Evolutionary conservation across 2,329 filamentous ascomycete species (phyloP).

Genomic region (Penicillium vulpinum): DNA sequence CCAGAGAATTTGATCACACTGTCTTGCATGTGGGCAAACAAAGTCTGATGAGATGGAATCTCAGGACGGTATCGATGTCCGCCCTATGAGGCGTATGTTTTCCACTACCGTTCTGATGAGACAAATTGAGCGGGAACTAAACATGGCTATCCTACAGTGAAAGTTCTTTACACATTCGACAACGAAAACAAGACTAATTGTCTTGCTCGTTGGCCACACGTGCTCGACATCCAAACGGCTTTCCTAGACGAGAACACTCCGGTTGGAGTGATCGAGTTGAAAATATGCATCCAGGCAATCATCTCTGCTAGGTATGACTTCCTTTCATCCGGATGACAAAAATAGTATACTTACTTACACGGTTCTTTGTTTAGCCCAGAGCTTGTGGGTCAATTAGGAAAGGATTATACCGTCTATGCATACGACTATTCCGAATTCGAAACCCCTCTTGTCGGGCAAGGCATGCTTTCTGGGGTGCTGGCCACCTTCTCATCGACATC

Average conservation of each 20-base stretch:
- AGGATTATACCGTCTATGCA: constrained; percentile 95
- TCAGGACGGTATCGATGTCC: constrained; percentile 58
- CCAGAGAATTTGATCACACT: neutral
- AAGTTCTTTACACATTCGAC: constrained; percentile 96
- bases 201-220: constrained; percentile 79
- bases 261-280: constrained; percentile 85
- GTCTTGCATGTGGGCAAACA: constrained; percentile 31
- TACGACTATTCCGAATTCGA: constrained; percentile 96
- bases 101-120: constrained; percentile 1
- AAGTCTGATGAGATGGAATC: constrained; percentile 42
- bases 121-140: constrained; percentile 14
- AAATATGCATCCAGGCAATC: constrained; percentile 83
- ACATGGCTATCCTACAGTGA: constrained; percentile 60
- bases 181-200: constrained; percentile 84
- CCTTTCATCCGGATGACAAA: neutral
- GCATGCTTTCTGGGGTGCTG: constrained; percentile 85
- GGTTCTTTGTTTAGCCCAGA: constrained; percentile 66
- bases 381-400: constrained; percentile 68
- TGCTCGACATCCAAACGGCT: constrained; percentile 76
- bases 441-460: constrained; percentile 88
- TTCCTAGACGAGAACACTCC: constrained; percentile 74
- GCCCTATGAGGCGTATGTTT: constrained; percentile 67
- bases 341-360: constrained; percentile 15
- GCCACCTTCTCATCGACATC: constrained; percentile 56
- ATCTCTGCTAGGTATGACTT: constrained; percentile 57